Evolutionary conservation across 768 basidiomycete genomes (phyloP).

Genomic region (Auricularia sp.): DNA sequence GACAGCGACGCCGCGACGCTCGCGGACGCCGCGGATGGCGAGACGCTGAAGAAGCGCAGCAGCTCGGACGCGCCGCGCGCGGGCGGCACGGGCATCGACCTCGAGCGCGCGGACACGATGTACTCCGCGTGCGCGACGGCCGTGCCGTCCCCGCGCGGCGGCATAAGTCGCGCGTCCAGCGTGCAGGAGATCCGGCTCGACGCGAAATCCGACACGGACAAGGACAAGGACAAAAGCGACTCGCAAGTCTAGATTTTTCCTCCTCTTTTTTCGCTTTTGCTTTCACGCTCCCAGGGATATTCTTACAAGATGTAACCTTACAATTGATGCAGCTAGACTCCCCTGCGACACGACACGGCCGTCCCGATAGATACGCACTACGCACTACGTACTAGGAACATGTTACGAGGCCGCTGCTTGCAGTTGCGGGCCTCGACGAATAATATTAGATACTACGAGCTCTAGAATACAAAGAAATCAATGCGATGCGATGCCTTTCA

Average conservation of each 20-base stretch:
- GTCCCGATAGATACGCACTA: not conserved
- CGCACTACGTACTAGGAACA: not conserved
- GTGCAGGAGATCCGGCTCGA: not conserved
- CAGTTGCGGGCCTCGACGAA: too few relatives aligned
- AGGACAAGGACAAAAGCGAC: not conserved
- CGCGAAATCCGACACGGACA: not conserved
- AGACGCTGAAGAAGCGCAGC: not conserved
- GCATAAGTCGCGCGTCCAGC: constrained; percentile 1
- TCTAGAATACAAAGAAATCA: too few relatives aligned
- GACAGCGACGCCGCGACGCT: constrained; percentile 2
- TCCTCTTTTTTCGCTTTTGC: not conserved
- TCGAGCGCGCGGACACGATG: not conserved
- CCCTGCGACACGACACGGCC: not conserved
- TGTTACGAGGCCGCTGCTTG: too few relatives aligned
- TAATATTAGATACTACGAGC: too few relatives aligned
- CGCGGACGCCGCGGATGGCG: not conserved
- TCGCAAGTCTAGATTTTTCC: not conserved
- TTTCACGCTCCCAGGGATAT: not conserved
- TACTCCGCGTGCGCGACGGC: not conserved
- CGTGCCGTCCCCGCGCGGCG: not conserved
- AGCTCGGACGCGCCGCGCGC: not conserved
- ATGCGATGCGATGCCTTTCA: too few relatives aligned
- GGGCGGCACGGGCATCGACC: not conserved
- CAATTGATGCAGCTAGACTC: not conserved
- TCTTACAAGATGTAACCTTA: not conserved